Conservation (phyloP, 257 asterid genomes). For the Lantana camara region DNA sequence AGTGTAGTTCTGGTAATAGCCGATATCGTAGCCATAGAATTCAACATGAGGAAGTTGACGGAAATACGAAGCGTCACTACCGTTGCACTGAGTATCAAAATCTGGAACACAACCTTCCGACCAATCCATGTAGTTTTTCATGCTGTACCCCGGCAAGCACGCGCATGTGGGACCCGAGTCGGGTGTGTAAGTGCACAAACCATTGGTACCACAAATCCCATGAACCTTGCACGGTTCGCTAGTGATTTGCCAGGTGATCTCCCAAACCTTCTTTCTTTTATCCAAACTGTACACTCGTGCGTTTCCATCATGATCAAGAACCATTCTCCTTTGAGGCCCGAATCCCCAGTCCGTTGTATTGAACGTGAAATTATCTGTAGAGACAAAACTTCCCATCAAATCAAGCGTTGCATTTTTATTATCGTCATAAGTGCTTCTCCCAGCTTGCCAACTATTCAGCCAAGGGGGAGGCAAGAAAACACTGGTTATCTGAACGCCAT, state of each 20-base stretch:
- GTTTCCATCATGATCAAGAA: conserved; percentile 35
- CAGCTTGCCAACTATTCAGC: not conserved
- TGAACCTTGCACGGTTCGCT: conserved; percentile 29
- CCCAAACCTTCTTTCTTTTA: conserved; percentile 17
- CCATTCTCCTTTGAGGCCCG: conserved; percentile 17
- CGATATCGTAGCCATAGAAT: not conserved
- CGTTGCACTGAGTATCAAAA: not conserved
- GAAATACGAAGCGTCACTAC: not conserved
- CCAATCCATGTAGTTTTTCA: conserved; percentile 36
- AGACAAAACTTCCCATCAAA: not conserved
- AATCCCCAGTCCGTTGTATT: conserved; percentile 2
- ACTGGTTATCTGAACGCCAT: conserved; percentile 6
- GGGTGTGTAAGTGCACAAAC: conserved; percentile 30
- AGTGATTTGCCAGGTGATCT: conserved; percentile 38
- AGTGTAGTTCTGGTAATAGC: not conserved
- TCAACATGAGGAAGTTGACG: not conserved
- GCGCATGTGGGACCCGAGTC: conserved; percentile 26
- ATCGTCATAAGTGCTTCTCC: conserved; percentile 1
- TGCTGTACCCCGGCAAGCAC: conserved; percentile 37
- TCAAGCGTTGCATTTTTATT: conserved; percentile 3
- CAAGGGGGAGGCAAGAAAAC: conserved; percentile 19
- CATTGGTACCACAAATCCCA: conserved; percentile 42
- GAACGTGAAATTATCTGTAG: conserved; percentile 13
- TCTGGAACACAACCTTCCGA: conserved; percentile 37
- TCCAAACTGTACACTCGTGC: conserved; percentile 35